These are phyloP conservation scores for Ustilago trichophora DNA, from an alignment of 1,284 basidiomycete genomes.

Conservation along the genomic window DNA sequence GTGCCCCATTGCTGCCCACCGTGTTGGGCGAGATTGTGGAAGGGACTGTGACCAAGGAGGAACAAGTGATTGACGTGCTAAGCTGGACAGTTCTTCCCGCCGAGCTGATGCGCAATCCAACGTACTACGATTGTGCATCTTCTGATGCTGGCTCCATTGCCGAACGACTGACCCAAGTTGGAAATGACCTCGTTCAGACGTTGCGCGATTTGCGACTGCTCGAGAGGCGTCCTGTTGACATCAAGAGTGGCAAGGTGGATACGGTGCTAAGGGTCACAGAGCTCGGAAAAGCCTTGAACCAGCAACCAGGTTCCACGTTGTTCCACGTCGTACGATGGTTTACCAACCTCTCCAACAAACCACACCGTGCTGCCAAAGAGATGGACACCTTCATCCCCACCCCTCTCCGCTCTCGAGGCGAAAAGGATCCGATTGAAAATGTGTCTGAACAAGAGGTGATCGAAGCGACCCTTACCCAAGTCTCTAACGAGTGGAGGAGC, in stretches of 20 bases:
- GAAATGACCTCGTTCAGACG: conserved; percentile 16
- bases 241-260: too few relatives aligned
- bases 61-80: conserved; percentile 74
- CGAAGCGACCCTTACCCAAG: conserved; percentile 27
- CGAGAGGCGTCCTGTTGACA: conserved; percentile 3
- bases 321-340: conserved; percentile 41
- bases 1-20: conserved; percentile 29
- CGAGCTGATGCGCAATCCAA: conserved; percentile 81
- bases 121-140: conserved; percentile 77
- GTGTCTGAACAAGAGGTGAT: conserved; percentile 14
- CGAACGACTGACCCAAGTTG: conserved; percentile 33
- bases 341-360: conserved; percentile 10
- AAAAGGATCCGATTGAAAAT: conserved; percentile 5
- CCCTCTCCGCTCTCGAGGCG: conserved; percentile 1
- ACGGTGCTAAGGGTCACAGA: conserved; percentile 14
- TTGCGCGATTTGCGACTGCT: conserved; percentile 28
- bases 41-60: conserved; percentile 36
- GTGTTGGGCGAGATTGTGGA: conserved; percentile 45
- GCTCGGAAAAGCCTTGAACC: conserved; percentile 34
- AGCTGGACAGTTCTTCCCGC: conserved; percentile 84
- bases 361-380: conserved; percentile 23
- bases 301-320: conserved; percentile 39
- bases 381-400: conserved; percentile 29
- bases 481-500: conserved; percentile 35
- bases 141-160: too few relatives aligned